phyloP scores from a whole-genome alignment of 306 rosid genomes.

The Prunus armeniaca region DNA sequence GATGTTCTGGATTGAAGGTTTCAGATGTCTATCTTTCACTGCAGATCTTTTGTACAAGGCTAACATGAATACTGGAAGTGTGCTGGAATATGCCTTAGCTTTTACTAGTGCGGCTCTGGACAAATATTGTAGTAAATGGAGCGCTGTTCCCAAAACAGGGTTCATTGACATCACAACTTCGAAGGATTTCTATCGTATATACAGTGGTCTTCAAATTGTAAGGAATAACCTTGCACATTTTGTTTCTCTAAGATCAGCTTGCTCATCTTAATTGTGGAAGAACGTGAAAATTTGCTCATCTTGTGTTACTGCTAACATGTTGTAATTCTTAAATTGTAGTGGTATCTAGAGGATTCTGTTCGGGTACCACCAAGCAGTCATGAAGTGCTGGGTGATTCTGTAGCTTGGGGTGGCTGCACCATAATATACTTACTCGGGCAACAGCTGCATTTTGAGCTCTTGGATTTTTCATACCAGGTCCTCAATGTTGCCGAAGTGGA shows the following conservation, averaged over 20 bases:
- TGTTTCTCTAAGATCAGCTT: conserved; percentile 1
- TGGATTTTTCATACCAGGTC: conserved; percentile 92
- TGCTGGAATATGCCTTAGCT: conserved; percentile 93
- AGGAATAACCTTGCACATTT: conserved; percentile 28
- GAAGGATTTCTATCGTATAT: conserved; percentile 90
- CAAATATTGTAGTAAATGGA: conserved; percentile 93
- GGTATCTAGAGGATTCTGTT: conserved; percentile 79
- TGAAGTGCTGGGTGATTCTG: conserved; percentile 88
- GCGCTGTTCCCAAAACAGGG: conserved; percentile 93
- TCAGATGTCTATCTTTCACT: conserved; percentile 14
- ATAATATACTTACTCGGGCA: conserved; percentile 94
- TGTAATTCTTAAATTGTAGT: conserved; percentile 48
- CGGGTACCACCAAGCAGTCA: conserved; percentile 61
- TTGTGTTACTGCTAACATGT: conserved; percentile 18
- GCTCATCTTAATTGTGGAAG: background rate
- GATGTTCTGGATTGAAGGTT: conserved; percentile 8
- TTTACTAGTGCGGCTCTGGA: conserved; percentile 96
- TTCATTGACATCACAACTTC: conserved; percentile 95
- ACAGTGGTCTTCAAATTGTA: conserved; percentile 99
- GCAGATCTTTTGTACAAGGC: conserved; percentile 95
- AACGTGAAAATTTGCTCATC: conserved; percentile 6
- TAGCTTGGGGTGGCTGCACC: conserved; percentile 99
- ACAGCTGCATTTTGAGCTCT: conserved; percentile 93
- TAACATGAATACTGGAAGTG: conserved; percentile 92
- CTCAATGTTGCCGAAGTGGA: conserved; percentile 96